Conservation (phyloP, 2,329 filamentous ascomycete species). For the Polytolypa hystricis region DNA sequence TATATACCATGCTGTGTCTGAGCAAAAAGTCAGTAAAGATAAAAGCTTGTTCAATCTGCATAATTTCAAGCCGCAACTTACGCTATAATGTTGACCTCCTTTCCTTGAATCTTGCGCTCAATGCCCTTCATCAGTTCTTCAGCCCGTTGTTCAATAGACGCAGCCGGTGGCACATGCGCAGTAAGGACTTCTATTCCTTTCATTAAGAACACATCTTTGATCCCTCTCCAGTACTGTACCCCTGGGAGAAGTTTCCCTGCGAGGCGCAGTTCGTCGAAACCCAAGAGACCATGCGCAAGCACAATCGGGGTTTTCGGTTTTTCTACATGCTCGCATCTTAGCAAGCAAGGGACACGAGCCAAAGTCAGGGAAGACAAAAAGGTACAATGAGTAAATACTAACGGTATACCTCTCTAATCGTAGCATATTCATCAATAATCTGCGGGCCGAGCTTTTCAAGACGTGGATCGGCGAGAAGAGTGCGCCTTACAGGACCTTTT, state of each 20-base stretch:
- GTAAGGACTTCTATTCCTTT: conserved; percentile 52
- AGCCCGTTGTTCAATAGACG: conserved; percentile 48
- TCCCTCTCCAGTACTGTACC: conserved; percentile 54
- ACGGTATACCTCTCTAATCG: conserved; percentile 48
- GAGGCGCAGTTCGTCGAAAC: conserved; percentile 52
- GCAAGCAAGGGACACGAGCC: no score
- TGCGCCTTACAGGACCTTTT: no score
- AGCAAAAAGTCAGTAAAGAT: conserved; percentile 7
- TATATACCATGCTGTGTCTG: conserved; percentile 39
- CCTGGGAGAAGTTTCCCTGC: conserved; percentile 44
- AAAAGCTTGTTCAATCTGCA: background rate
- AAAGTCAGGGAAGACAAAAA: no score
- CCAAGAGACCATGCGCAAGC: conserved; percentile 53
- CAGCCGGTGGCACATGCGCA: conserved; percentile 47
- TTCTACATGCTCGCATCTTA: conserved; percentile 13
- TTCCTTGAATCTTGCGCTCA: conserved; percentile 41
- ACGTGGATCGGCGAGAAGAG: conserved; percentile 16
- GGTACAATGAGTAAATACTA: conserved; percentile 6
- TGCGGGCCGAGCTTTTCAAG: conserved; percentile 41
- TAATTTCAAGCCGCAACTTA: conserved; percentile 18
- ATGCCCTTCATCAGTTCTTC: conserved; percentile 44
- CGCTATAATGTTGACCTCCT: conserved; percentile 55
- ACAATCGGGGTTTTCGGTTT: conserved; percentile 48
- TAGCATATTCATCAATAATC: conserved; percentile 52
- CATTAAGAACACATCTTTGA: conserved; percentile 45